phyloP scores from a whole-genome alignment of 2,329 filamentous ascomycete genomes.

The Fusarium sp. region DNA sequence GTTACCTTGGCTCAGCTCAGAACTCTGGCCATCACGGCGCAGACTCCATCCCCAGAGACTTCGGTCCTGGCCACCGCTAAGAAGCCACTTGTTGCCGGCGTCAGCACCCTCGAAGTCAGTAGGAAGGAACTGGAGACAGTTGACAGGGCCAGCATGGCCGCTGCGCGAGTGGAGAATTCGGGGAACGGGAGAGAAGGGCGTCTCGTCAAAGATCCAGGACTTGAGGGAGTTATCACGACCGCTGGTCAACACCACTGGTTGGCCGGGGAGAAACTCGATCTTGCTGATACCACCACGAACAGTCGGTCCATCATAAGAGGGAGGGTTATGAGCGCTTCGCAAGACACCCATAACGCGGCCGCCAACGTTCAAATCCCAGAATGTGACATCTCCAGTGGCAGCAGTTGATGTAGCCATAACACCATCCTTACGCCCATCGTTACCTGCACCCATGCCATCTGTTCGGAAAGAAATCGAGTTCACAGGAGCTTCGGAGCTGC shows the following conservation, averaged over 20 bases:
- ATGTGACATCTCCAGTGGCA: conserved; percentile 86
- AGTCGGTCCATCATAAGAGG: conserved; percentile 65
- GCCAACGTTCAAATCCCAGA: conserved; percentile 95
- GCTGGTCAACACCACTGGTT: conserved; percentile 90
- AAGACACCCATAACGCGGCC: conserved; percentile 89
- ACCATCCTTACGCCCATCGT: conserved; percentile 85
- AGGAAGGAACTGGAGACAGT: conserved; percentile 85
- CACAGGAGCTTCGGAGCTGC: conserved; percentile 74
- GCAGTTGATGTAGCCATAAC: conserved; percentile 93
- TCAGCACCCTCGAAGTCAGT: conserved; percentile 91
- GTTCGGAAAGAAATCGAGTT: conserved; percentile 91
- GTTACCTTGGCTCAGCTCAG: conserved; percentile 91
- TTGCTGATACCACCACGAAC: conserved; percentile 85
- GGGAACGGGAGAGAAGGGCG: conserved; percentile 88
- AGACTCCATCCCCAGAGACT: conserved; percentile 98
- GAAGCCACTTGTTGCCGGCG: conserved; percentile 89
- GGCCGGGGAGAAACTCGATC: conserved; percentile 88
- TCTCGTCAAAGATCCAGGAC: conserved; percentile 96
- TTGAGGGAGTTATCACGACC: conserved; percentile 94
- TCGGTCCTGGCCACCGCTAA: conserved; percentile 89
- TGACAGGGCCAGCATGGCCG: conserved; percentile 90
- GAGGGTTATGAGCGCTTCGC: conserved; percentile 87
- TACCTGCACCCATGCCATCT: conserved; percentile 88
- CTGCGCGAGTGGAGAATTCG: conserved; percentile 87
- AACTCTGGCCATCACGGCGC: conserved; percentile 92